phyloP scores from a whole-genome alignment of 2,329 filamentous ascomycete genomes.

The Pestalotiopsis fici region DNA sequence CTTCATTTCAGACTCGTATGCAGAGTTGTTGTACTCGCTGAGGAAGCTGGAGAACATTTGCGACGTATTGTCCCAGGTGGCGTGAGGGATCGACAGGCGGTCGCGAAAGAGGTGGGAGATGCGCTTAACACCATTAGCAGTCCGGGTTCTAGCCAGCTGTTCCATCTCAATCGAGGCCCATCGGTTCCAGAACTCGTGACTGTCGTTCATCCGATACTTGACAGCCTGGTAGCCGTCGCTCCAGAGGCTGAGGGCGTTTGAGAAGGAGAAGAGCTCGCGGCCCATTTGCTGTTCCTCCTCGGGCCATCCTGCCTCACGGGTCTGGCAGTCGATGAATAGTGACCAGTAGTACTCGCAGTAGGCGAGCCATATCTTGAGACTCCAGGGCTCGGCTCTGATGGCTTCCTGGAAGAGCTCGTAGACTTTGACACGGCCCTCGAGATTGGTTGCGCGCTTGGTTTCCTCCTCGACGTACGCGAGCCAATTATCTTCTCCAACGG shows the following conservation, averaged over 20 bases:
- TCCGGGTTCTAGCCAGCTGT: constrained; percentile 59
- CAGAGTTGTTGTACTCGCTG: constrained; percentile 67
- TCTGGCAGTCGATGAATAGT: constrained; percentile 66
- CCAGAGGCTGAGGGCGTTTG: constrained; percentile 68
- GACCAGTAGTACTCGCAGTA: constrained; percentile 80
- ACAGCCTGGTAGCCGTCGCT: constrained; percentile 72
- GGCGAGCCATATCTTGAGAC: constrained; percentile 72
- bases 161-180: constrained; percentile 74
- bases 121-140: constrained; percentile 59
- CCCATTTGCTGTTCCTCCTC: constrained; percentile 70
- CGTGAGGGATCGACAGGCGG: constrained; percentile 72
- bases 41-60: constrained; percentile 75
- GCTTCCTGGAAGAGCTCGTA: constrained; percentile 74
- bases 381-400: constrained; percentile 70
- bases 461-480: constrained; percentile 76
- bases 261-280: constrained; percentile 71
- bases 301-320: constrained; percentile 55
- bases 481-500: constrained; percentile 78
- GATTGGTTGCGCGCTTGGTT: constrained; percentile 56
- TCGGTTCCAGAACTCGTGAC: constrained; percentile 77
- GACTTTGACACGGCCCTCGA: constrained; percentile 69
- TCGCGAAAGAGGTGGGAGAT: constrained; percentile 71
- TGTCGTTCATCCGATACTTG: constrained; percentile 74
- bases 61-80: constrained; percentile 74
- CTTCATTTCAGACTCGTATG: constrained; percentile 76